Evolutionary conservation across 2,329 filamentous ascomycete species (phyloP).

Genomic region (Talaromyces sp.): DNA sequence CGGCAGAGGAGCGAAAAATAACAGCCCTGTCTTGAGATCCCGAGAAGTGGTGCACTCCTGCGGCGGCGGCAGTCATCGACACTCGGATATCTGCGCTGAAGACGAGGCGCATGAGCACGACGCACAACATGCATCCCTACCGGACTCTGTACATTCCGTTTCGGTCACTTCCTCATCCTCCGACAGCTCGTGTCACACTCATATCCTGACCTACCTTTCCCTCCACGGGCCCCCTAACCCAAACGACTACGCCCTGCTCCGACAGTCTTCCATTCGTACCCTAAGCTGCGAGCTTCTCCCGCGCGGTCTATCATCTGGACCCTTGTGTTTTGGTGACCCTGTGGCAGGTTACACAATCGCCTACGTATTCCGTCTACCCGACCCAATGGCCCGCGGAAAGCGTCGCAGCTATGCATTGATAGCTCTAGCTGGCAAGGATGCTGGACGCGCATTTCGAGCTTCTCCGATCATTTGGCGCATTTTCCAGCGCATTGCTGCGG

Average conservation of each 20-base stretch:
- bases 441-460: slow-evolving; percentile 44
- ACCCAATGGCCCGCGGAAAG: slow-evolving; percentile 56
- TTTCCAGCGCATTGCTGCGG: slow-evolving; percentile 53
- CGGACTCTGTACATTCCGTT: slow-evolving; percentile 39
- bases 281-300: slow-evolving; percentile 56
- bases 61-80: slow-evolving; percentile 30
- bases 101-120: slow-evolving; percentile 31
- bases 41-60: slow-evolving; percentile 53
- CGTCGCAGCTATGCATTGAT: slow-evolving; percentile 56
- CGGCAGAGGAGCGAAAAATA: slow-evolving; percentile 49
- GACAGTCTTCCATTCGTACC: slow-evolving; percentile 56
- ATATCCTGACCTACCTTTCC: slow-evolving; percentile 57
- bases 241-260: slow-evolving; percentile 52
- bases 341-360: slow-evolving; percentile 57
- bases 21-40: slow-evolving; percentile 54
- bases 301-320: slow-evolving; percentile 53
- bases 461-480: slow-evolving; percentile 50
- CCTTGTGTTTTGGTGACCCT: slow-evolving; percentile 56
- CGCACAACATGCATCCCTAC: slow-evolving; percentile 37
- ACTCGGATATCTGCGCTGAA: slow-evolving; percentile 31
- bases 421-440: slow-evolving; percentile 54
- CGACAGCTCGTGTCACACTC: slow-evolving; percentile 49
- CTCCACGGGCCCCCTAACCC: slow-evolving; percentile 54
- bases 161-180: slow-evolving; percentile 45
- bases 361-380: slow-evolving; percentile 57